A percentile compares a stretch with the other conserved stretches of the same genome.
Conservation (phyloP, 208 protist genomes). For the Herpetomonas samuelpessoai region DNA sequence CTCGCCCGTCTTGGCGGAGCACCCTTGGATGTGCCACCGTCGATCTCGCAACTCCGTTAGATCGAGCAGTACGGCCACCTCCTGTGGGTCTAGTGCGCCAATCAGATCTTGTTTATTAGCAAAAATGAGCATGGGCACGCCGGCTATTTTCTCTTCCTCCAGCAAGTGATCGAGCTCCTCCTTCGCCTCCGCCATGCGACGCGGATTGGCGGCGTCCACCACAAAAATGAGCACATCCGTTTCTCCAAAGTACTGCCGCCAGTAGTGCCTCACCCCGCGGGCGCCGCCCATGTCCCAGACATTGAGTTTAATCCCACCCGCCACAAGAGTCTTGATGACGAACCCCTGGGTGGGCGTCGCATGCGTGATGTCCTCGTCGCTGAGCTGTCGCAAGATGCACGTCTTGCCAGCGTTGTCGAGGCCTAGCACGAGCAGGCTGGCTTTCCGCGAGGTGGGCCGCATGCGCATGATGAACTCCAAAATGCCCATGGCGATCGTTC, state of each 20-base stretch:
- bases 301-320: conserved; percentile 93
- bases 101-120: conserved; percentile 98
- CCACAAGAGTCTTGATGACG: conserved; percentile 94
- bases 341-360: conserved; percentile 97
- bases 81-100: conserved; percentile 70
- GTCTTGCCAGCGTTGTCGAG: conserved; percentile 98
- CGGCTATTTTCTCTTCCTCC: conserved; percentile 93
- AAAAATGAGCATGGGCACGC: conserved; percentile 94
- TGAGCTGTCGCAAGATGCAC: conserved; percentile 92
- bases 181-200: conserved; percentile 88
- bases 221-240: conserved; percentile 94
- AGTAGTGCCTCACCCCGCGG: conserved; percentile 94
- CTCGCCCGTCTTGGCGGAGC: conserved; percentile 92
- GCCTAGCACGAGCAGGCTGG: conserved; percentile 92
- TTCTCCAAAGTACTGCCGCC: conserved; percentile 96
- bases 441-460: conserved; percentile 78
- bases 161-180: conserved; percentile 88
- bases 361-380: conserved; percentile 90
- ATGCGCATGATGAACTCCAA: conserved; percentile 87
- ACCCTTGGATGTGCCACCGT: conserved; percentile 93
- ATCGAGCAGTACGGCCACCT: conserved; percentile 66
- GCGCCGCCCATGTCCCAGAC: conserved; percentile 98
- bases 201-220: conserved; percentile 89
- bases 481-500: conserved; percentile 82
- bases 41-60: conserved; percentile 81